Evolutionary conservation across 306 rosid species (phyloP).

Genomic region (Ormosia semicastrata): DNA sequence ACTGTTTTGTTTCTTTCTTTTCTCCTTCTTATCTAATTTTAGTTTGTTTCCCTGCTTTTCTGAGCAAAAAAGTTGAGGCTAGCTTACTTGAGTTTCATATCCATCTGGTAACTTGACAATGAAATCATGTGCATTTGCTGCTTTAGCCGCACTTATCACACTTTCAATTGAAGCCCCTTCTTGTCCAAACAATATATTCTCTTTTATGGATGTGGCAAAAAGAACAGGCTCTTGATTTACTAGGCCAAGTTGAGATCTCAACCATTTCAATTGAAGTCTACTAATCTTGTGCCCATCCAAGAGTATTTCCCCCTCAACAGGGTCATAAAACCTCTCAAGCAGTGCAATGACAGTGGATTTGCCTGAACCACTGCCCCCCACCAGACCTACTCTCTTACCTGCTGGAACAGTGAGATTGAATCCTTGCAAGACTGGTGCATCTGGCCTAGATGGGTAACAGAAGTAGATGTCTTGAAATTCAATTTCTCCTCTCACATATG

Average conservation of each 20-base stretch:
- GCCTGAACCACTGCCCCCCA: conserved; percentile 91
- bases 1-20: neutral
- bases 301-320: conserved; percentile 68
- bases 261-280: conserved; percentile 79
- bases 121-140: conserved; percentile 92
- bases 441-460: conserved; percentile 77
- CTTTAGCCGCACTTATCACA: conserved; percentile 68
- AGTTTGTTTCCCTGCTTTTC: neutral
- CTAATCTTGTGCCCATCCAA: conserved; percentile 77
- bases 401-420: conserved; percentile 70
- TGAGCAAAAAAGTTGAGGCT: neutral
- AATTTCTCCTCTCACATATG: conserved; percentile 79
- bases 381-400: conserved; percentile 76
- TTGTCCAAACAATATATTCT: conserved; percentile 81
- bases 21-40: neutral
- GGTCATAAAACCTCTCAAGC: conserved; percentile 91
- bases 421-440: conserved; percentile 61
- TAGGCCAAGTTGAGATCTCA: conserved; percentile 79
- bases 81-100: conserved; percentile 90
- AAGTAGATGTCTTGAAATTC: conserved; percentile 61
- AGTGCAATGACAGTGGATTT: conserved; percentile 81
- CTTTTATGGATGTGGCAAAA: conserved; percentile 83
- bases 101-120: conserved; percentile 72
- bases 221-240: conserved; percentile 95
- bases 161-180: conserved; percentile 85